Percentiles rank a stretch among this genome's conserved stretches.
phyloP scores from a whole-genome alignment of 2,329 filamentous ascomycete species.

The Paramyrothecium sp. region DNA sequence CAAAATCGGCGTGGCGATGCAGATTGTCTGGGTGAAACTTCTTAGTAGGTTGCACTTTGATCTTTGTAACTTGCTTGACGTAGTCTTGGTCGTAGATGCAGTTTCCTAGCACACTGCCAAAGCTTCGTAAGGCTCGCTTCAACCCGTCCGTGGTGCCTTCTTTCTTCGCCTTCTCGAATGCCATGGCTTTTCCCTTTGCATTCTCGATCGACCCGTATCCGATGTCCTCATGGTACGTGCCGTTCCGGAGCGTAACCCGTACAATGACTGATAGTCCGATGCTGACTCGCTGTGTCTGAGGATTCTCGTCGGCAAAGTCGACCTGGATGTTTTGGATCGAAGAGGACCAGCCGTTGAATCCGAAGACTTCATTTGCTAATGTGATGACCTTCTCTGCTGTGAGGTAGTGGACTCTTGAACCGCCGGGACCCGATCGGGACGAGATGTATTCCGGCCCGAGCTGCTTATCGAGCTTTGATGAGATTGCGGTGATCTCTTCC shows the following conservation, averaged over 20 bases:
- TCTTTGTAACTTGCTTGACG: slow-evolving; percentile 81
- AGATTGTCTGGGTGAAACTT: slow-evolving; percentile 79
- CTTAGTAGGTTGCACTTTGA: slow-evolving; percentile 71
- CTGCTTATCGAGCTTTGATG: slow-evolving; percentile 85
- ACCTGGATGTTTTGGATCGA: slow-evolving; percentile 94
- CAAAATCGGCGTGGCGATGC: slow-evolving; percentile 77
- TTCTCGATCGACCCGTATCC: slow-evolving; percentile 98
- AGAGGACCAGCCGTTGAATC: slow-evolving; percentile 97
- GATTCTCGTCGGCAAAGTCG: slow-evolving; percentile 89
- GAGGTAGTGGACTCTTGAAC: slow-evolving; percentile 87
- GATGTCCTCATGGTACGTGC: slow-evolving; percentile 96
- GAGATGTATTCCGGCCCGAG: slow-evolving; percentile 96
- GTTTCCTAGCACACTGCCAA: slow-evolving; percentile 96
- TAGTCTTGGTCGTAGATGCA: slow-evolving; percentile 98
- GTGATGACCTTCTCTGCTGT: slow-evolving; percentile 96
- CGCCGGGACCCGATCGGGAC: slow-evolving; percentile 76
- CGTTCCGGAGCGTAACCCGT: slow-evolving; percentile 84
- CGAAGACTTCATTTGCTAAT: slow-evolving; percentile 91
- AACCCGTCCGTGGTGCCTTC: slow-evolving; percentile 93
- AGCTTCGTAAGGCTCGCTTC: slow-evolving; percentile 85
- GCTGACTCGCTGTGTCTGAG: slow-evolving; percentile 73
- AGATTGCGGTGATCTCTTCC: slow-evolving; percentile 84
- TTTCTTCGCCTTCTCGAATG: slow-evolving; percentile 98
- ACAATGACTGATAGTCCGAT: slow-evolving; percentile 89
- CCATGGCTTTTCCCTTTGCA: slow-evolving; percentile 88